phyloP scores from a whole-genome alignment of 768 basidiomycete species.

The Arthromyces matolae region DNA sequence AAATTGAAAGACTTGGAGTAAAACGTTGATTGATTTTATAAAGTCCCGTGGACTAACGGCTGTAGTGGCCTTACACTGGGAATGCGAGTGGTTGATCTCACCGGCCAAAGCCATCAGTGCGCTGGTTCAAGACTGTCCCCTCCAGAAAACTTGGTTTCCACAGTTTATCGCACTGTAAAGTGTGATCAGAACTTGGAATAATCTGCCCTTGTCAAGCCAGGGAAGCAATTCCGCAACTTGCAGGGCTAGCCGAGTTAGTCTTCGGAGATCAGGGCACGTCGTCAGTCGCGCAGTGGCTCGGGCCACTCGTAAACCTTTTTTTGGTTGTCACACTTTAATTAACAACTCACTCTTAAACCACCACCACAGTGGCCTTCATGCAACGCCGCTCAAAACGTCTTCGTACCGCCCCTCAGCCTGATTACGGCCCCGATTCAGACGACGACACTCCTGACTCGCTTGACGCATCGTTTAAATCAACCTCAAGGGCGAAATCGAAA shows the following conservation, averaged over 20 bases:
- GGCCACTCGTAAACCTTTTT: slow-evolving; percentile 80
- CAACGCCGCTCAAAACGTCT: slow-evolving; percentile 4
- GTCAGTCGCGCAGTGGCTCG: slow-evolving; percentile 82
- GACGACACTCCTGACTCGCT: neutral
- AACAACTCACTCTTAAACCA: too few relatives aligned
- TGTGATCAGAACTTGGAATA: slow-evolving; percentile 71
- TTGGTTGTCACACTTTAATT: too few relatives aligned
- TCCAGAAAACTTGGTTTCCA: slow-evolving; percentile 92
- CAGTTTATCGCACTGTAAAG: slow-evolving; percentile 62
- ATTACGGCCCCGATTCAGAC: neutral
- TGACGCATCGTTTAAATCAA: neutral
- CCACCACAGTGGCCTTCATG: too few relatives aligned
- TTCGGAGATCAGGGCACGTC: slow-evolving; percentile 83
- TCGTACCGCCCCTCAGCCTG: neutral
- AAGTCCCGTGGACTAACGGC: slow-evolving; percentile 58
- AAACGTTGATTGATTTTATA: slow-evolving; percentile 5
- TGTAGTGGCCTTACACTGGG: slow-evolving; percentile 81
- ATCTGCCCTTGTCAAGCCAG: slow-evolving; percentile 81
- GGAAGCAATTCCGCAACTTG: slow-evolving; percentile 92
- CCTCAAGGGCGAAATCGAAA: too few relatives aligned
- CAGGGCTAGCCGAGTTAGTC: slow-evolving; percentile 89
- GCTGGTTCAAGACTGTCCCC: slow-evolving; percentile 93
- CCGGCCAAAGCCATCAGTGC: slow-evolving; percentile 65
- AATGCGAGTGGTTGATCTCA: slow-evolving; percentile 68
- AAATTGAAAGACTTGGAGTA: too few relatives aligned